These are phyloP conservation scores for Trichoderma koningiopsis DNA, from an alignment of 2,329 filamentous ascomycete species.

Conservation along the genomic window DNA sequence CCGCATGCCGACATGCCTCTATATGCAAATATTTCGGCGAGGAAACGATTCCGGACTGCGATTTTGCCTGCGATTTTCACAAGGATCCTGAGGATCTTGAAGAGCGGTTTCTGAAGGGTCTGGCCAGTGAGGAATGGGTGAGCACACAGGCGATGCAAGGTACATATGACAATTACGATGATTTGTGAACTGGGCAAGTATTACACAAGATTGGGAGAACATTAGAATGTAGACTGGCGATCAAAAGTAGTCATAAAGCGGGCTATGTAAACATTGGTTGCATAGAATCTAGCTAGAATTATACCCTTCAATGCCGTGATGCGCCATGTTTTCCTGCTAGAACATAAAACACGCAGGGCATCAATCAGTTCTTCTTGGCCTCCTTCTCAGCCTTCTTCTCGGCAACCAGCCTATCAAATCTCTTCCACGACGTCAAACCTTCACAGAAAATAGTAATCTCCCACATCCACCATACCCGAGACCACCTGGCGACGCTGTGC, in stretches of 20 bases:
- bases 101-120: slow-evolving; percentile 56
- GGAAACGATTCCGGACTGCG: slow-evolving; percentile 57
- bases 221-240: neutral
- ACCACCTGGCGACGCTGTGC: slow-evolving; percentile 51
- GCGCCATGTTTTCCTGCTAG: neutral
- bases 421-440: slow-evolving; percentile 52
- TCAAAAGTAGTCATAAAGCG: neutral
- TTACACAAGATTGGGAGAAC: neutral
- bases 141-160: slow-evolving; percentile 64
- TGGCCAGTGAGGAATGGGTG: slow-evolving; percentile 64
- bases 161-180: slow-evolving; percentile 56
- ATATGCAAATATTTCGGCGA: slow-evolving; percentile 82
- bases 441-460: slow-evolving; percentile 55
- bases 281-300: neutral
- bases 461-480: slow-evolving; percentile 59
- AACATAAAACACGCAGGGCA: neutral
- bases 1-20: slow-evolving; percentile 71
- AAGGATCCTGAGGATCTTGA: slow-evolving; percentile 65
- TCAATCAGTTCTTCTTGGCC: slow-evolving; percentile 44
- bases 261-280: neutral
- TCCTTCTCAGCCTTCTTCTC: slow-evolving; percentile 46
- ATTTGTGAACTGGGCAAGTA: neutral
- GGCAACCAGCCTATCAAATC: slow-evolving; percentile 54
- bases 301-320: neutral
- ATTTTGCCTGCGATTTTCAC: slow-evolving; percentile 78